These are phyloP conservation scores for Metschnikowia rubicola DNA, from an alignment of 805 yeast genomes.

Conservation along the genomic window DNA sequence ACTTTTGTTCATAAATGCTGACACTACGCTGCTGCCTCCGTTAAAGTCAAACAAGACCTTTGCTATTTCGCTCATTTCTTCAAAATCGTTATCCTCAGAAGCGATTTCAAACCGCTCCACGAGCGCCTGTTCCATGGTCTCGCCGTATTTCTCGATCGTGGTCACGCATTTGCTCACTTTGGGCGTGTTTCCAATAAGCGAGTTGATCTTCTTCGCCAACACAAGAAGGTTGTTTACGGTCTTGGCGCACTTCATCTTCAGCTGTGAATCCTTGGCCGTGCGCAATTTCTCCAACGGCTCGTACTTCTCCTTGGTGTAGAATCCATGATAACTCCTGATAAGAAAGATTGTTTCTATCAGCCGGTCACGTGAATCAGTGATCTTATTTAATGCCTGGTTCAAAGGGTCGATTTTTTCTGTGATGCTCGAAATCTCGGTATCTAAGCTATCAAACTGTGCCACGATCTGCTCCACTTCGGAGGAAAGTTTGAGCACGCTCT, in stretches of 20 bases:
- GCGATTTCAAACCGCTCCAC: conserved; percentile 69
- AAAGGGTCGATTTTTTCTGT: conserved; percentile 62
- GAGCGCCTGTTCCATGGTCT: conserved; percentile 68
- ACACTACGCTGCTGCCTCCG: conserved; percentile 79
- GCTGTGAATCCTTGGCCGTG: conserved; percentile 44
- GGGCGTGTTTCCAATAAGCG: conserved; percentile 36
- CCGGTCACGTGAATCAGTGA: conserved; percentile 70
- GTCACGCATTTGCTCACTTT: conserved; percentile 35
- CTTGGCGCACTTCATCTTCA: conserved; percentile 64
- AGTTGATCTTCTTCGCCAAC: conserved; percentile 60
- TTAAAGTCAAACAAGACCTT: conserved; percentile 74
- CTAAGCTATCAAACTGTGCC: conserved; percentile 48
- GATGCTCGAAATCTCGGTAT: conserved; percentile 51
- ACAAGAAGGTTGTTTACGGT: conserved; percentile 62
- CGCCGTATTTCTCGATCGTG: conserved; percentile 67
- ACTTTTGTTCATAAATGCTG: conserved; percentile 77
- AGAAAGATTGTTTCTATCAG: conserved; percentile 69
- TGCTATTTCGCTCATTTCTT: conserved; percentile 74
- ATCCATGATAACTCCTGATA: conserved; percentile 72
- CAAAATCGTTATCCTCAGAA: conserved; percentile 64
- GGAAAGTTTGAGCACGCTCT: conserved; percentile 57
- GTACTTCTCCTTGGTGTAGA: conserved; percentile 54
- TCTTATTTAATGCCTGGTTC: conserved; percentile 62
- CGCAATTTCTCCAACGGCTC: conserved; percentile 58
- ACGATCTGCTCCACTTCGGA: conserved; percentile 45